Evolutionary conservation across 805 yeast genomes (phyloP), one percentile per base, ranked within the genome.

Genomic region (Komagataella pseudopastoris): DNA sequence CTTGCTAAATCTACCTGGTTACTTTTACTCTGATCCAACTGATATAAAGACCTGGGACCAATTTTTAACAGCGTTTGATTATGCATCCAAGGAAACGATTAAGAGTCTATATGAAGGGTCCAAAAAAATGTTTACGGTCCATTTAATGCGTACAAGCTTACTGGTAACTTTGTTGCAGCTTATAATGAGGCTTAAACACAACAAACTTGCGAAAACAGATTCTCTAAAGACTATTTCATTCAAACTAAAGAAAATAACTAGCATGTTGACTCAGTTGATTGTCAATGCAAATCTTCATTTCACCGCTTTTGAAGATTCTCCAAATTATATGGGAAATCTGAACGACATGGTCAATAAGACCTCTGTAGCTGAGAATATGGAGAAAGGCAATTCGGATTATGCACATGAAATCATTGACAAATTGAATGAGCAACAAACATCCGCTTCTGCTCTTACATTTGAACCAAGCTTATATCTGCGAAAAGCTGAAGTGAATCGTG

Each of bases 211-310:
- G 8, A 69, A 66, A 22, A 72, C 78, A 12, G 72, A 73, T 39
- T 69, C 71, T 52, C 76, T 77, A 50, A 64, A 63, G 22, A 64
- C 74, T 8, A 71, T 83, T 10, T 71, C 76, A 52, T 69, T 70
- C 51, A 65, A 77, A 44, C 62, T 84, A 56, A 78, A 73, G 57
- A 72, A 74, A 53, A 67, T 83, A 14, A 75, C 81, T 0, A 65
- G 72, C 6, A 69, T 83, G 1, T 72, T 80, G 52, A 76, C 87
- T 2, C 84, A 80, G 53, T 72, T 85, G 52, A 79, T 81, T 53
- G 76, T 83, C 52, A 81, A 81, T 59, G 85, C 87, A 6, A 71
- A 76, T 49, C 61, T 85, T n/a, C 84, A 78, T 60, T 68, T 84
- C 51, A 69, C 71, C 48, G 68, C 71, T 16, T 52, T 54, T 48